These are phyloP conservation scores for Paxillus involutus DNA, from an alignment of 768 basidiomycete genomes.

Conservation along the genomic window DNA sequence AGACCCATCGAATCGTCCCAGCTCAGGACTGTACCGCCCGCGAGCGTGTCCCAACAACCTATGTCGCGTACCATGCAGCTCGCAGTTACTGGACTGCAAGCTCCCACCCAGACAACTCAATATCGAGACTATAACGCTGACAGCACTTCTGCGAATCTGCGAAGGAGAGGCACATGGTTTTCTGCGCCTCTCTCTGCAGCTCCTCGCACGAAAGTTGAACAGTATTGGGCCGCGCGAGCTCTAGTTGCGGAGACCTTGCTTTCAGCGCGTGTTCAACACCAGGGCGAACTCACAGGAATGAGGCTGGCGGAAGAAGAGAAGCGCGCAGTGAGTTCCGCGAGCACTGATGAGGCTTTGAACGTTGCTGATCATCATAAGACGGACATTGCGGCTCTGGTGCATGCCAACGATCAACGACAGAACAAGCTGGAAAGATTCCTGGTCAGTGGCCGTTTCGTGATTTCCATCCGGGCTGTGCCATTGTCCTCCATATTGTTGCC, in stretches of 20 bases:
- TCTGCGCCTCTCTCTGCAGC: slow-evolving; percentile 17
- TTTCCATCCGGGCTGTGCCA: background rate
- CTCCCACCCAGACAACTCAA: background rate
- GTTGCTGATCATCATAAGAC: slow-evolving; percentile 33
- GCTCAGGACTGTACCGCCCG: background rate
- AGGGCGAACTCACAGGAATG: slow-evolving; percentile 46
- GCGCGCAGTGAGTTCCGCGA: slow-evolving; percentile 40
- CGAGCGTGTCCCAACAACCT: background rate
- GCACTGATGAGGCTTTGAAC: background rate
- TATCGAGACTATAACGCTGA: background rate
- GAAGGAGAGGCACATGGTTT: slow-evolving; percentile 13
- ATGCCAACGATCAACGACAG: slow-evolving; percentile 48
- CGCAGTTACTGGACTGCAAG: slow-evolving; percentile 14
- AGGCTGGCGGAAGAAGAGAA: slow-evolving; percentile 43
- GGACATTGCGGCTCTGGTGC: slow-evolving; percentile 39
- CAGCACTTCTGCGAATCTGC: slow-evolving; percentile 3
- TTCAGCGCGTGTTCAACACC: slow-evolving; percentile 46
- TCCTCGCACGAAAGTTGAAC: slow-evolving; percentile 39
- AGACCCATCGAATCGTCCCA: slow-evolving; percentile 5
- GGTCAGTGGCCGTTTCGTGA: slow-evolving; percentile 36
- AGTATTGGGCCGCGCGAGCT: slow-evolving; percentile 71
- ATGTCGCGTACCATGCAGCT: slow-evolving; percentile 34
- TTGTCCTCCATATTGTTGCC: background rate
- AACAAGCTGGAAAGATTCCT: slow-evolving; percentile 50
- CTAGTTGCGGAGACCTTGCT: slow-evolving; percentile 64